Evolutionary conservation across 805 yeast genomes (phyloP).

Genomic region (Grigorovia humatica): DNA sequence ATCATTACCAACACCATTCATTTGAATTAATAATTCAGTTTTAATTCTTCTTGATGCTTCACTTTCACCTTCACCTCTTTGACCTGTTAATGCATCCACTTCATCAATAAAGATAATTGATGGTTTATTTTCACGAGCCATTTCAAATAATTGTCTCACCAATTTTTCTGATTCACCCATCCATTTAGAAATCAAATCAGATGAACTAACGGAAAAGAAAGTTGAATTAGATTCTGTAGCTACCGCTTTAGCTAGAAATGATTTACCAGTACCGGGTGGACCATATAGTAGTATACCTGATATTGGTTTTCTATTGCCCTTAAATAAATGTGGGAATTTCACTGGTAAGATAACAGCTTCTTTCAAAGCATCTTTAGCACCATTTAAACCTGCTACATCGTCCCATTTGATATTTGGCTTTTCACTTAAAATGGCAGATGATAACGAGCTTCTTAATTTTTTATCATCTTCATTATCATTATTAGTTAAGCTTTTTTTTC

Average conservation of each 20-base stretch:
- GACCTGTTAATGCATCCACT: conserved; percentile 96
- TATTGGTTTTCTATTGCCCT: conserved; percentile 89
- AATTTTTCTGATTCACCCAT: conserved; percentile 98
- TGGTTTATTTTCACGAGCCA: conserved; percentile 96
- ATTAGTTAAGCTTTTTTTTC: conserved; percentile 37
- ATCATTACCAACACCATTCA: conserved; percentile 98
- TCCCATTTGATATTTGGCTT: conserved; percentile 90
- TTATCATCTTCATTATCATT: conserved; percentile 71
- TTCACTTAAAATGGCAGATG: conserved; percentile 85
- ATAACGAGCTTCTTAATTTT: conserved; percentile 79
- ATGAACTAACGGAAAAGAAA: conserved; percentile 90
- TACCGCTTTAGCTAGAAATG: conserved; percentile 93
- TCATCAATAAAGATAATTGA: conserved; percentile 95
- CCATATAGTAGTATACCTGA: conserved; percentile 82
- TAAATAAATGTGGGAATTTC: conserved; percentile 88
- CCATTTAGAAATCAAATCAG: conserved; percentile 96
- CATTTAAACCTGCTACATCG: conserved; percentile 92
- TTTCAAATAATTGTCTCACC: conserved; percentile 84
- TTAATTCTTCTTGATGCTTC: conserved; percentile 95
- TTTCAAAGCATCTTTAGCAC: conserved; percentile 91
- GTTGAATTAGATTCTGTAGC: conserved; percentile 98
- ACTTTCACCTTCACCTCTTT: conserved; percentile 95
- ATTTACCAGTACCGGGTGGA: conserved; percentile 98
- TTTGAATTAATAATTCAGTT: conserved; percentile 90
- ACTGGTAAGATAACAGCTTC: conserved; percentile 97